A percentile compares a stretch with the other conserved stretches of the same genome.
phyloP scores from a whole-genome alignment of 2,329 filamentous ascomycete genomes.

The Alternaria atra region DNA sequence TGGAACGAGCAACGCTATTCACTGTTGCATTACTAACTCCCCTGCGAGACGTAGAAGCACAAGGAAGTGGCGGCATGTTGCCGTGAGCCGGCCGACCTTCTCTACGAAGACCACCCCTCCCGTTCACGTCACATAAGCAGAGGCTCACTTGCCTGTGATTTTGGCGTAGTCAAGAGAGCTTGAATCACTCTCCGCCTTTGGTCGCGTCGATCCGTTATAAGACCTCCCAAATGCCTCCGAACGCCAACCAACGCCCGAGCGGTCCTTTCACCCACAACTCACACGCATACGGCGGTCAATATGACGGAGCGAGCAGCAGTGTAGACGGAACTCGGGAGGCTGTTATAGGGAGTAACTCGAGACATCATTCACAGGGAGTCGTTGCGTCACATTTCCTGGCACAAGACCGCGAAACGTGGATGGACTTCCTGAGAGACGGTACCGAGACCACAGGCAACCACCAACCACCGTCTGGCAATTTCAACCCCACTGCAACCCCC shows the following conservation, averaged over 20 bases:
- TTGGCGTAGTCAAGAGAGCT: slow-evolving; percentile 1
- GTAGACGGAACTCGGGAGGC: slow-evolving; percentile 11
- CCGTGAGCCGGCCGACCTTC: slow-evolving; percentile 33
- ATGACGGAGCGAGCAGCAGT: slow-evolving; percentile 20
- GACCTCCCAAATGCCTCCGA: slow-evolving; percentile 22
- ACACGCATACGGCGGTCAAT: slow-evolving; percentile 25
- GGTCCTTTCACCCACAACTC: slow-evolving; percentile 26
- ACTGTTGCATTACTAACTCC: slow-evolving; percentile 15
- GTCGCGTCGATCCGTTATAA: slow-evolving; percentile 3
- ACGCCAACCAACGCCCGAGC: slow-evolving; percentile 17
- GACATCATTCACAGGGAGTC: slow-evolving; percentile 30
- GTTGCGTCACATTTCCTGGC: slow-evolving; percentile 42
- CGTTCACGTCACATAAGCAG: slow-evolving; percentile 8
- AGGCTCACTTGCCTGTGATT: neutral
- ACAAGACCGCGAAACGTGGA: slow-evolving; percentile 47
- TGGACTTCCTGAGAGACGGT: slow-evolving; percentile 44
- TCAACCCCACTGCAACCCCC: slow-evolving; percentile 10
- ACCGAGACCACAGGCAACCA: slow-evolving; percentile 24
- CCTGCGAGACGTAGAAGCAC: slow-evolving; percentile 1
- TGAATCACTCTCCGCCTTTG: slow-evolving; percentile 6
- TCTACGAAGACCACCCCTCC: slow-evolving; percentile 17
- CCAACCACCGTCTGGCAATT: slow-evolving; percentile 12
- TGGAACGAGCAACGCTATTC: slow-evolving; percentile 2
- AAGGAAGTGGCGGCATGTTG: slow-evolving; percentile 40
- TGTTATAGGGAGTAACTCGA: slow-evolving; percentile 9